Base-by-base conservation (phyloP, 1,139 yeast species). In the Suhomyces terraborum region DNA sequence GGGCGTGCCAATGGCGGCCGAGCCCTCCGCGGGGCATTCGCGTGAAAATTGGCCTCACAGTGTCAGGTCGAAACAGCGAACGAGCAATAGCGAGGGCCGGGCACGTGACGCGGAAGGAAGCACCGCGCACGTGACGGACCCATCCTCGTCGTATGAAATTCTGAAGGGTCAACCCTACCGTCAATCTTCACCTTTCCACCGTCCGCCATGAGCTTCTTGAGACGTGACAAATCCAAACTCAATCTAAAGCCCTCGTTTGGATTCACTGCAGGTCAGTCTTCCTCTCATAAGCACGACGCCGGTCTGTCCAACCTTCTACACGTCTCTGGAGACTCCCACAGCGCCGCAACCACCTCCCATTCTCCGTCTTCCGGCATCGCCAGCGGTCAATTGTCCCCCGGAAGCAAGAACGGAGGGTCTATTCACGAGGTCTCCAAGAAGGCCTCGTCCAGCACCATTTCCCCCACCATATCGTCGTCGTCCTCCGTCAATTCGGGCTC, bases 181-280 rank as follows among this genome's bases (percentile, higher is more conserved):
- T 28, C 36, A 32, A 27, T 14, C 36, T 8, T 16, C 25, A 13
- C 21, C 32, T 13, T 18, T 18, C n/a, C 10, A 8, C 30, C 33
- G 14, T 22, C 34, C 14, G 14, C 36, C 26, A 62, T 63, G 68
- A 61, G 64, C 49, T 63, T 63, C 48, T 54, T 63, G 45, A 56
- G 59, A 49, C 54, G 63, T 35, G 66, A 63, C 45, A 61, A 57
- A 49, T 58, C 66, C 34, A 58, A 52, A 45, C 41, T 48, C 33
- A 58, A 53, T 40, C 38, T 56, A 38, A 49, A 41, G 38, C 14
- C 48, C 13, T 43, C 50, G 23, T 47, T 51, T 28, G 48, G 46
- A 26, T 42, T 45, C 31, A 42, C 46, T 42, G 51, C 54, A 17
- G 52, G 53, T 32, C 53, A 50, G 53, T 45, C 40, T 29, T 25